These are phyloP conservation scores for Filobasidium uniguttulatum DNA, from an alignment of 1,284 basidiomycete genomes.

Conservation along the genomic window DNA sequence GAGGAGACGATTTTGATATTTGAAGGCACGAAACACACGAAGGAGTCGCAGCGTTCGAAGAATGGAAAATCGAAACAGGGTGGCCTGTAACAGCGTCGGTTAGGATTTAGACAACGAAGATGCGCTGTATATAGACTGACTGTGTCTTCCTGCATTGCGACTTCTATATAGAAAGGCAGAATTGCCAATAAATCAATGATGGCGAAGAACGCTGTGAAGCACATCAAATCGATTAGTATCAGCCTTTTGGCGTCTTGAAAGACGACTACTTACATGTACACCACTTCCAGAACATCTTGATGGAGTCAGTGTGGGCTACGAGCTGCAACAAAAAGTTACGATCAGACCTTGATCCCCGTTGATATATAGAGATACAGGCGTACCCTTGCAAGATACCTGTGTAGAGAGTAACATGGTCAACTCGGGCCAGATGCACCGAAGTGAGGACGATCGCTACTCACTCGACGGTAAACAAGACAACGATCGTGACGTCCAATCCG, in stretches of 20 bases:
- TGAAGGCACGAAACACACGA: conserved; percentile 75
- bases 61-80: conserved; percentile 76
- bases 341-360: neutral
- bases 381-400: conserved; percentile 11
- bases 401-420: neutral
- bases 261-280: conserved; percentile 18
- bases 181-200: conserved; percentile 72
- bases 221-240: conserved; percentile 1
- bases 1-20: conserved; percentile 48
- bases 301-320: conserved; percentile 37
- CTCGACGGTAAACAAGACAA: conserved; percentile 69
- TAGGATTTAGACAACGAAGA: neutral
- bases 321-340: conserved; percentile 17
- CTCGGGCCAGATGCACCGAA: neutral
- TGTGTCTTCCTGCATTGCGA: conserved; percentile 68
- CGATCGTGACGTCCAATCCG: conserved; percentile 58
- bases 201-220: conserved; percentile 57
- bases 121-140: conserved; percentile 45
- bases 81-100: conserved; percentile 42
- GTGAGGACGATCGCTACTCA: conserved; percentile 7
- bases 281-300: conserved; percentile 35
- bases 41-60: conserved; percentile 60
- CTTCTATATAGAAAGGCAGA: conserved; percentile 71
- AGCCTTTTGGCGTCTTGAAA: neutral
- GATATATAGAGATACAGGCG: neutral